Percentiles rank a stretch among this genome's conserved stretches.
Evolutionary conservation across 352 stramenopile genomes (phyloP).

Genomic region (Globisporangium takayamanum): DNA sequence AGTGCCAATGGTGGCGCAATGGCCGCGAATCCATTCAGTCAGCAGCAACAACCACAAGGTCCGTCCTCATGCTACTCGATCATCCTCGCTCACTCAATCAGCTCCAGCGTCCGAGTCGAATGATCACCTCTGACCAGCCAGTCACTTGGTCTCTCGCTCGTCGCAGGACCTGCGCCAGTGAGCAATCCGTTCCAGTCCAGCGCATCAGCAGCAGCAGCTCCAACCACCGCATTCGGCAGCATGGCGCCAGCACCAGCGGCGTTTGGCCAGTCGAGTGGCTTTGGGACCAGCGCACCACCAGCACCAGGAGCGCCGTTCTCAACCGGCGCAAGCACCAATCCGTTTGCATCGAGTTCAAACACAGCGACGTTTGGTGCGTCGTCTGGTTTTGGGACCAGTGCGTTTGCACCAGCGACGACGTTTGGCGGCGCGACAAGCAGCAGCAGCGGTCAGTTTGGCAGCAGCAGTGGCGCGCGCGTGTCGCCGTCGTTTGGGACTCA

Average conservation of each 20-base stretch:
- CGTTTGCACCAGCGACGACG: no score
- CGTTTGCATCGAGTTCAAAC: constrained; percentile 4
- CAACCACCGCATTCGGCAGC: constrained; percentile 27
- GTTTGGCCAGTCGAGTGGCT: constrained; percentile 28
- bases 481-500: no score
- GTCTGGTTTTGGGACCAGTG: not conserved
- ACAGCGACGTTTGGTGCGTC: constrained; percentile 4
- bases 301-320: constrained; percentile 2
- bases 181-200: constrained; percentile 4
- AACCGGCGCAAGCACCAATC: constrained; percentile 5
- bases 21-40: constrained; percentile 27
- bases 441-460: no score
- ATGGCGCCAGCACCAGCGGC: not conserved
- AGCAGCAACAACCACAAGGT: constrained; percentile 39
- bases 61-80: not conserved
- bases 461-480: no score
- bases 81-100: not conserved
- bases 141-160: not conserved
- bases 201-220: constrained; percentile 2
- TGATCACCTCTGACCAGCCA: not conserved
- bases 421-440: no score
- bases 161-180: not conserved
- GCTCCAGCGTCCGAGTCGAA: not conserved
- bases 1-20: not conserved
- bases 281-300: not conserved